phyloP scores from a whole-genome alignment of 2,329 filamentous ascomycete genomes.

The Ascochyta rabiei region DNA sequence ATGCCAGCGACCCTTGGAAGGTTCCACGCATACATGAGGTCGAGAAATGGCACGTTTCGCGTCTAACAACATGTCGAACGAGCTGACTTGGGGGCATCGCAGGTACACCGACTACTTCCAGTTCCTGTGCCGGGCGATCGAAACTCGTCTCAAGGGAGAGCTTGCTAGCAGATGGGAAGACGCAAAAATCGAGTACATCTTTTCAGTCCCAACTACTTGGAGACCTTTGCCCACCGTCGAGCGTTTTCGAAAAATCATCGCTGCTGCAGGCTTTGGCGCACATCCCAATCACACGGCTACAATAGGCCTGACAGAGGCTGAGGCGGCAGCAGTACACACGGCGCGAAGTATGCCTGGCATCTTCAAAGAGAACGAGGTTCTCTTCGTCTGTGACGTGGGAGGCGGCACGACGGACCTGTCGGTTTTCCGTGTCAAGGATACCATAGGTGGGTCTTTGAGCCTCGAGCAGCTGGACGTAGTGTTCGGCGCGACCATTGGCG shows the following conservation, averaged over 20 bases:
- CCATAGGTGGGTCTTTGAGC: conserved; percentile 15
- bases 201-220: conserved; percentile 66
- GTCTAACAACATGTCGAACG: too few relatives aligned
- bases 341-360: conserved; percentile 27
- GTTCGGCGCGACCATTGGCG: conserved; percentile 47
- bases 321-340: conserved; percentile 60
- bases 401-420: conserved; percentile 56
- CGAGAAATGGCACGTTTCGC: too few relatives aligned
- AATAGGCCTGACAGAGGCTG: conserved; percentile 60
- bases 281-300: conserved; percentile 46
- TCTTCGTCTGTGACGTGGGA: conserved; percentile 59
- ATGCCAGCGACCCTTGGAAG: too few relatives aligned
- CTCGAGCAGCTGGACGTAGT: conserved; percentile 47
- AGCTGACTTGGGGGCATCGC: conserved; percentile 47
- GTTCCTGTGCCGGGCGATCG: conserved; percentile 57
- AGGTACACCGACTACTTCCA: conserved; percentile 56
- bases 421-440: conserved; percentile 43
- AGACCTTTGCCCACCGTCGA: conserved; percentile 58
- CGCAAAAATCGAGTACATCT: conserved; percentile 60
- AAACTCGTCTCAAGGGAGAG: conserved; percentile 46
- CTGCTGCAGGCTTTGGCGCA: conserved; percentile 57
- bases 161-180: conserved; percentile 47
- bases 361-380: conserved; percentile 46
- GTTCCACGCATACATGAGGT: too few relatives aligned
- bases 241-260: conserved; percentile 56